A percentile compares a stretch with the other conserved stretches of the same genome.
Conservation (phyloP, 441 rosid species). For the Gossypium trilobum region DNA sequence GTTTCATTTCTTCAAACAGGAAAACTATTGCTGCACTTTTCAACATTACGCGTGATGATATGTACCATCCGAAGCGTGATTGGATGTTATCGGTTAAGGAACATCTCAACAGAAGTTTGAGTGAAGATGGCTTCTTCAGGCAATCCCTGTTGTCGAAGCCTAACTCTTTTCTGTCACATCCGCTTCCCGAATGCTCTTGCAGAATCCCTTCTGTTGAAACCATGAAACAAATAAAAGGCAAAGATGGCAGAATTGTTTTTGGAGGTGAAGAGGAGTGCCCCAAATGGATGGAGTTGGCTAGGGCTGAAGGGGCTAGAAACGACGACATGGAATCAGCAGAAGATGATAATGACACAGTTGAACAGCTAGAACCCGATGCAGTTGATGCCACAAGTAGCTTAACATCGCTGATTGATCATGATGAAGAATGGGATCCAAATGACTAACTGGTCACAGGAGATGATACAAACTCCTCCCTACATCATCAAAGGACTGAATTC, state of each 20-base stretch:
- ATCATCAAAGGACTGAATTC: constrained; percentile 11
- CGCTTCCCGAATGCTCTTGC: constrained; percentile 95
- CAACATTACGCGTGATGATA: constrained; percentile 47
- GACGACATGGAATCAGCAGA: constrained; percentile 48
- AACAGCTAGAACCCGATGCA: constrained; percentile 51
- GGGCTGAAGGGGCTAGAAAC: constrained; percentile 28
- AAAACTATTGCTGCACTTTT: constrained; percentile 21
- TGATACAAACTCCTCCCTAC: constrained; percentile 7
- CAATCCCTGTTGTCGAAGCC: constrained; percentile 66
- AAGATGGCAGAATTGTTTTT: constrained; percentile 45
- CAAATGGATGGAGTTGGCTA: constrained; percentile 62
- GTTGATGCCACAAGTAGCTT: constrained; percentile 34
- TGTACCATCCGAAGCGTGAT: constrained; percentile 62
- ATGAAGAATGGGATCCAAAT: constrained; percentile 92
- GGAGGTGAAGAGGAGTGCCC: constrained; percentile 94
- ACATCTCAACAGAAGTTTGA: constrained; percentile 73
- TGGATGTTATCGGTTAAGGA: constrained; percentile 66
- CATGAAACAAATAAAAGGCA: constrained; percentile 27
- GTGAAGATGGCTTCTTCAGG: constrained; percentile 60
- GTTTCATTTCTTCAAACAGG: constrained; percentile 35
- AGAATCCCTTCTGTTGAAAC: constrained; percentile 43
- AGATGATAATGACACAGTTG: constrained; percentile 42
- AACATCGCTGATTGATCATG: constrained; percentile 50
- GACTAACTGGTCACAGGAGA: constrained; percentile 36
- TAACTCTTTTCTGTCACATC: constrained; percentile 63